Evolutionary conservation across 2,329 filamentous ascomycete species (phyloP), one percentile per base, ranked within the genome.

Genomic region (Epicoccum nigrum): DNA sequence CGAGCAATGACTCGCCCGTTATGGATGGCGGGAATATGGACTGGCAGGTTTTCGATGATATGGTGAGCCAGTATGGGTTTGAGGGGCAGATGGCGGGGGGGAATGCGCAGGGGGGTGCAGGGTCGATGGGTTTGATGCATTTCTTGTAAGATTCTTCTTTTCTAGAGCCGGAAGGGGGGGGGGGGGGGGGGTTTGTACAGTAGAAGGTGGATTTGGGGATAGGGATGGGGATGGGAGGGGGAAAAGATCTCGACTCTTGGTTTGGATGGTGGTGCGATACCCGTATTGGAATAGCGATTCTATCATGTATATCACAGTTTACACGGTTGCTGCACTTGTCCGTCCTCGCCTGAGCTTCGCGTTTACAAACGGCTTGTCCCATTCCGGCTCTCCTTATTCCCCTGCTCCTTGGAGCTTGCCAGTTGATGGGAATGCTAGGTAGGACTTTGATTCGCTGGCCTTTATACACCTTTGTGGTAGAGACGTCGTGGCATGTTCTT

Each of bases 11-110:
- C 7, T 62, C 60, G 2, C 62, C 60, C 0, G 52, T 69, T 13
- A 67, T 76, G 56, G 75, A 76, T 17, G 70, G 71, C 5, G 70
- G 68, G 1, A 70, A 65, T 11, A 74, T 80, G 55, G 74, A 80
- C 42, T 81, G 78, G 78, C 70, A 77, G 32, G 73, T 69, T 30
- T 80, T 77, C 75, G 77, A 80, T 35, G 75, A 79, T 56, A 68
- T 81, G 50, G 77, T 80, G 2, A 64, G 65, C 20, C 74, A 80
- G 47, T 79, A 76, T 48, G 77, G 75, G 6, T 74, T 75, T 59
- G 75, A 79, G n/a, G 65, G 73, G 4, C 51, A 56, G 19, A 6
- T 28, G 2, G 23, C 41, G 9, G 43, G 38, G 20, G 42, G n/a
- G n/a, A n/a, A n/a, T n/a, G 31, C 17, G 37, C 32, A 15, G 7